Evolutionary conservation across 176 grass and related monocot species (phyloP).

Genomic region (Triticum monococcum): DNA sequence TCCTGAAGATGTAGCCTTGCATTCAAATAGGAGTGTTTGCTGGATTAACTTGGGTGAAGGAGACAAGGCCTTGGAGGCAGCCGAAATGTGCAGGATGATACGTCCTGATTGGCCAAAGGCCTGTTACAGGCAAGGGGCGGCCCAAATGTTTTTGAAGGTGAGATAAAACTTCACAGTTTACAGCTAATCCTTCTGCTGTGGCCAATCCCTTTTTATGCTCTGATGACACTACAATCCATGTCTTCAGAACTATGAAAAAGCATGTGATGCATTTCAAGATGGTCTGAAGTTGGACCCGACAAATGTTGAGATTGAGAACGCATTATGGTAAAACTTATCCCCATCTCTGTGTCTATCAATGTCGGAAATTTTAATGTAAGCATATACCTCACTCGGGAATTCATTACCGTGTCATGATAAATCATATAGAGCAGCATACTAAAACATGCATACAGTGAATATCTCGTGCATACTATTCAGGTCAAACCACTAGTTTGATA

Average conservation of each 20-base stretch:
- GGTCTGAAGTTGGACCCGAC: constrained; percentile 29
- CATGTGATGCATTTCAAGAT: constrained; percentile 35
- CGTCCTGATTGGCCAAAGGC: constrained; percentile 35
- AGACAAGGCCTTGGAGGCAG: too few relatives aligned
- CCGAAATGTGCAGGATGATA: too few relatives aligned
- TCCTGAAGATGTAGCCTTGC: too few relatives aligned
- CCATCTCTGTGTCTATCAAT: not conserved
- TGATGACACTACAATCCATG: not conserved
- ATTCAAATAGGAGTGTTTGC: too few relatives aligned
- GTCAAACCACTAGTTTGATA: too few relatives aligned
- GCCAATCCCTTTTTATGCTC: too few relatives aligned
- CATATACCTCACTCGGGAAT: not conserved
- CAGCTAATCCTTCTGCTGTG: too few relatives aligned
- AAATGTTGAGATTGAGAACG: constrained; percentile 5
- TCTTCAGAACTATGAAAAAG: constrained; percentile 43
- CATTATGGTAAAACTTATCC: constrained; percentile 2
- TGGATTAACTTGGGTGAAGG: too few relatives aligned
- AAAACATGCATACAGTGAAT: too few relatives aligned
- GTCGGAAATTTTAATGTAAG: not conserved
- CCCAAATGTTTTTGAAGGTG: constrained; percentile 45
- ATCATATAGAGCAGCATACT: too few relatives aligned
- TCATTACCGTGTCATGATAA: not conserved
- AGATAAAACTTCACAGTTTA: not conserved
- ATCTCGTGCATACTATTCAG: too few relatives aligned
- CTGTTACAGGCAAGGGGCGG: constrained; percentile 34